Evolutionary conservation across 1,284 basidiomycete genomes (phyloP).

Genomic region (Albatrellus sp.): DNA sequence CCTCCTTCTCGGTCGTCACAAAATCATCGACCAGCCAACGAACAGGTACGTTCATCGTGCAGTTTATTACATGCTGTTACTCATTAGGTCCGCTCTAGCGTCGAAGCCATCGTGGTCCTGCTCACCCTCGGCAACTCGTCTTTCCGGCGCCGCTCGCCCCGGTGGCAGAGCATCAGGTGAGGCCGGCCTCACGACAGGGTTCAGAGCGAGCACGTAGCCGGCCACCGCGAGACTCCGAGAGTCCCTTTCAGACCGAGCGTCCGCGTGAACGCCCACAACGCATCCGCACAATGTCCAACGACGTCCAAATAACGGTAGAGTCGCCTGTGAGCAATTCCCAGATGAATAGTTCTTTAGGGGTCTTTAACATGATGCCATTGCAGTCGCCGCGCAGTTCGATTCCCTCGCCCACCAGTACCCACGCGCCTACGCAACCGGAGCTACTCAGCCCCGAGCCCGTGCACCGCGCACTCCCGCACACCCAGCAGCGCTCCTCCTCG

Average conservation of each 20-base stretch:
- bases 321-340: constrained; percentile 17
- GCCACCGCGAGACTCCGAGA: background rate
- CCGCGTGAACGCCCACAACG: constrained; percentile 11
- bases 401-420: constrained; percentile 6
- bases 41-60: background rate
- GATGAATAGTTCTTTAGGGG: background rate
- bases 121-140: constrained; percentile 7
- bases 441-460: constrained; percentile 11
- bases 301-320: constrained; percentile 21
- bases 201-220: background rate
- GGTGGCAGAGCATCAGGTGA: constrained; percentile 4
- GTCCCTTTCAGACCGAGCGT: background rate
- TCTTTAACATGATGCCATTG: background rate
- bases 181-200: background rate
- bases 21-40: background rate
- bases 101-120: constrained; percentile 5
- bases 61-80: background rate
- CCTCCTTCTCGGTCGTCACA: background rate
- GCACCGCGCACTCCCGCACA: constrained; percentile 3
- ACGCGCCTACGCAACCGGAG: constrained; percentile 3
- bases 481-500: background rate
- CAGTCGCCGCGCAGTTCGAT: constrained; percentile 10
- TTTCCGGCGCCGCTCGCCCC: constrained; percentile 8
- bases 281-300: constrained; percentile 17
- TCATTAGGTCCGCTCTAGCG: background rate